Base-by-base conservation (phyloP, 2,329 filamentous ascomycete genomes). In the Chalaropsis ovoidea region DNA sequence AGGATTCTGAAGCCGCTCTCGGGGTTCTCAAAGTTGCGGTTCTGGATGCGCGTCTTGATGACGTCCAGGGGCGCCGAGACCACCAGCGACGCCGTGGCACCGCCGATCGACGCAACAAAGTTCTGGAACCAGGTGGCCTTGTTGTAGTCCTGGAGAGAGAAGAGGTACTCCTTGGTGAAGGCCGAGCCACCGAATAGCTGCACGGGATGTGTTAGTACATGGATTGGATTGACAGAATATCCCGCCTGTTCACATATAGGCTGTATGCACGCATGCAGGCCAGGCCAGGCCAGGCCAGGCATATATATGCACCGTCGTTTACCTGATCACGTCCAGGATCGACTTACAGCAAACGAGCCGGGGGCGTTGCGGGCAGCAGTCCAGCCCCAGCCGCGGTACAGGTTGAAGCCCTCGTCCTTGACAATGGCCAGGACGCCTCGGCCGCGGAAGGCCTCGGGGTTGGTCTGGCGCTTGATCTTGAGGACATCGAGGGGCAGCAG, bases 381-480 rank as follows among this genome's bases (percentile, higher is more conserved):
- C 94, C 94, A 97, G 71, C 90, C 90, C 85, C 92, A 96, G 68
- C 94, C 94, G 74, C 94, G 86, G 80, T 99, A 99, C 63, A 99
- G 79, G 62, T 91, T 91, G 73, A 97, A 95, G 43, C 94, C 94
- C 77, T 99, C 94, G 74, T 99, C 94, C 67, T 84, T 83, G 68
- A 99, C 83, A 70, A 99, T 97, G 77, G 83, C 87, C 74, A 97
- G 79, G 68, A 99, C 82, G 69, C 94, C 94, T 72, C 94, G 89
- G 71, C 93, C 93, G 70, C 91, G 86, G 86, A 99, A 99, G 43
- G 94, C 92, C 74, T 97, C 94, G 49, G 94, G 94, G 81, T 99
- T 99, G 70, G 94, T 99, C 80, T 99, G 94, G 72, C 94, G 87
- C 84, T 99, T 99, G 80, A 99, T 99, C 84, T 99, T 99, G 69